Conservation (phyloP, 2,329 filamentous ascomycete species). For the Aspergillus quadricinctus region DNA sequence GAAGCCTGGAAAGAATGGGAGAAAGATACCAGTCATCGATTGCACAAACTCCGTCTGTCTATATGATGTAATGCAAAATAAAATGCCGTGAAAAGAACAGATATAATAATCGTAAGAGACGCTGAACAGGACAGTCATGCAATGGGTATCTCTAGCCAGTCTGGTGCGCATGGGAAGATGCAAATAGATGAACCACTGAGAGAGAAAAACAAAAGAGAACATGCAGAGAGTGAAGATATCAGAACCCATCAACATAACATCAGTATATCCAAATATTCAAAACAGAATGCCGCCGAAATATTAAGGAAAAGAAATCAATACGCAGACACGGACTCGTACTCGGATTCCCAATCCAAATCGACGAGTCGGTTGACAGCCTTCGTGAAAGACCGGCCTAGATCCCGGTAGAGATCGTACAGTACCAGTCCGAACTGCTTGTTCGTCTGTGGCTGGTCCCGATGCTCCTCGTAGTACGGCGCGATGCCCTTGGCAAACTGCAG, state of each 20-base stretch:
- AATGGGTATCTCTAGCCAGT: conserved; percentile 9
- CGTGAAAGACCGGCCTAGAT: neutral
- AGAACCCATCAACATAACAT: neutral
- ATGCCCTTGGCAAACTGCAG: neutral
- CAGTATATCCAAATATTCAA: neutral
- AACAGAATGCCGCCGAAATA: neutral
- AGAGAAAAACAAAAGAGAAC: neutral
- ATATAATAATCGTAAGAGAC: neutral
- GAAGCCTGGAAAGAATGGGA: neutral
- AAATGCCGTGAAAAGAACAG: neutral
- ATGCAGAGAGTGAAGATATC: neutral
- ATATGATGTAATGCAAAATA: conserved; percentile 4
- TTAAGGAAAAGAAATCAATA: neutral
- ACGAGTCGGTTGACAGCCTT: neutral
- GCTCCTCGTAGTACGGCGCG: neutral
- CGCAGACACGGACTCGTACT: neutral
- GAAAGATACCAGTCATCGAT: neutral
- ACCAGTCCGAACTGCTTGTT: neutral
- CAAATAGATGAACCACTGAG: neutral
- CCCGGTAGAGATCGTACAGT: neutral
- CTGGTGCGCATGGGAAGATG: conserved; percentile 7
- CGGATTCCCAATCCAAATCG: neutral
- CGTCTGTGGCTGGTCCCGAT: neutral
- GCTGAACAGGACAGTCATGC: conserved; percentile 1
- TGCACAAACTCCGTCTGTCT: neutral